phyloP scores from a whole-genome alignment of 2,329 filamentous ascomycete species.

The Talaromyces verruculosus region DNA sequence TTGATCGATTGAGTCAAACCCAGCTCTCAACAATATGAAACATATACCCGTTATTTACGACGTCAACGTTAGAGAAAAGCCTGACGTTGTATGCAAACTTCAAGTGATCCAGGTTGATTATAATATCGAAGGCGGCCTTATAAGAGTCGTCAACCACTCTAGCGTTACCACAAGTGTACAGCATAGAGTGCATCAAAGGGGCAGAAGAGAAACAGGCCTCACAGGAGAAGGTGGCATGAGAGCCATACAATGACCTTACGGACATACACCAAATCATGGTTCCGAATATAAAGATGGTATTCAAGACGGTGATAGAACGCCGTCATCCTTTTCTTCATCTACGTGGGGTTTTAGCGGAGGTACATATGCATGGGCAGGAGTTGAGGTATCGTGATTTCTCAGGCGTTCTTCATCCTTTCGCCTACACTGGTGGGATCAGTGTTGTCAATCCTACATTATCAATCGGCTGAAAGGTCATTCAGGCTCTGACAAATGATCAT shows the following conservation, averaged over 20 bases:
- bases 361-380: conserved; percentile 20
- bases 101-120: not conserved
- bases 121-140: not conserved
- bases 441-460: not conserved
- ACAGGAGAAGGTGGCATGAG: not conserved
- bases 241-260: not conserved
- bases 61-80: not conserved
- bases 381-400: conserved; percentile 14
- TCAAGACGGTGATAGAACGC: not conserved
- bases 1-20: conserved; percentile 59
- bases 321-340: not conserved
- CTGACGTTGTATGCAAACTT: not conserved
- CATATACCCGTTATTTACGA: not conserved
- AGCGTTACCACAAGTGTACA: not conserved
- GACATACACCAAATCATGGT: not conserved
- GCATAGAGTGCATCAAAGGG: not conserved
- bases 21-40: not conserved
- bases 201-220: not conserved
- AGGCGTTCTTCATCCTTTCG: conserved; percentile 15
- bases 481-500: not conserved
- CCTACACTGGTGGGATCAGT: not conserved
- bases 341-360: not conserved
- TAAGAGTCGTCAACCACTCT: too few species aligned
- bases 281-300: not conserved
- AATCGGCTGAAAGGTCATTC: not conserved